Conservation (phyloP, 2,329 filamentous ascomycete species). For the Neofusicoccum ribis region DNA sequence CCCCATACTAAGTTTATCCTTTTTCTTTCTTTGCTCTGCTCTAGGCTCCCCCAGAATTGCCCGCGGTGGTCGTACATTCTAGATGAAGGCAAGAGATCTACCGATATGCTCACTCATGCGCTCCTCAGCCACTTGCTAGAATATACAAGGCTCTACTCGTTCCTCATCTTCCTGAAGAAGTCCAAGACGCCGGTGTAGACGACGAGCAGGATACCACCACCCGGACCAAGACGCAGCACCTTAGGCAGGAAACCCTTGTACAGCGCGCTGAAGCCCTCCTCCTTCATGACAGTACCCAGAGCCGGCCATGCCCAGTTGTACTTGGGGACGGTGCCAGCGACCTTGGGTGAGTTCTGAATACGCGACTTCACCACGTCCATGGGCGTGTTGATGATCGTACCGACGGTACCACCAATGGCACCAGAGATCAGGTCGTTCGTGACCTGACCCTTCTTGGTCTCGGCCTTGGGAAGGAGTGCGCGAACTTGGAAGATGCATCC, state of each 20-base stretch:
- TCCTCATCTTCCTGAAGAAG: conserved; percentile 76
- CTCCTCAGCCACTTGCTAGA: neutral
- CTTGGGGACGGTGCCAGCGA: conserved; percentile 80
- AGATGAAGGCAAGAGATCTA: neutral
- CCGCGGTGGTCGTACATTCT: conserved; percentile 5
- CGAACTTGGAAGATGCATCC: conserved; percentile 98
- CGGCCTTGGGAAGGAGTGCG: conserved; percentile 75
- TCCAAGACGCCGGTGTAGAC: conserved; percentile 89
- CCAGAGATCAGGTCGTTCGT: conserved; percentile 86
- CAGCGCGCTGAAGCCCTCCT: conserved; percentile 87
- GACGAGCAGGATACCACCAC: conserved; percentile 73
- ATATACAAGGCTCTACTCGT: conserved; percentile 25
- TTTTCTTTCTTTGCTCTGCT: neutral
- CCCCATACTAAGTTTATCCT: too few species aligned
- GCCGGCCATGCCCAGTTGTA: conserved; percentile 99
- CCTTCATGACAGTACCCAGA: conserved; percentile 80
- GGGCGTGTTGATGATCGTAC: conserved; percentile 91
- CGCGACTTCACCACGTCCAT: conserved; percentile 98
- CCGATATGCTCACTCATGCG: conserved; percentile 9
- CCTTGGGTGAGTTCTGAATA: conserved; percentile 89
- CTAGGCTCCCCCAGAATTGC: neutral
- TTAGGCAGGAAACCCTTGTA: conserved; percentile 99
- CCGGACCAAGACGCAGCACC: conserved; percentile 75
- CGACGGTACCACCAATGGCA: conserved; percentile 81
- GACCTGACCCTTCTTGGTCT: conserved; percentile 78